phyloP scores from a whole-genome alignment of 805 yeast species.

The Teunomyces stri region DNA sequence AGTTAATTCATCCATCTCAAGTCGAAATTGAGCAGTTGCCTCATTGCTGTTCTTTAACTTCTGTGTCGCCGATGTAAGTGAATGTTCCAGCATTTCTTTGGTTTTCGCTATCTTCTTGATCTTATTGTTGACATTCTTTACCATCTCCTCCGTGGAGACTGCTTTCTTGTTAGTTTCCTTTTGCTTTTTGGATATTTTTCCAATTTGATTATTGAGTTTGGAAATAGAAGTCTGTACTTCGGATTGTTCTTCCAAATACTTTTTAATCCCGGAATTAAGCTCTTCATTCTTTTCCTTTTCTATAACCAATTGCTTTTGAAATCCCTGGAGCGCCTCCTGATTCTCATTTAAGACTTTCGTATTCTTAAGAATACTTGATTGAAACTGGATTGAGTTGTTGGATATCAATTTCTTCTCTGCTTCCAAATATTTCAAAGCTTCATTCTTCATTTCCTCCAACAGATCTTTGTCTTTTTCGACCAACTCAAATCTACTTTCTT shows the following conservation, averaged over 20 bases:
- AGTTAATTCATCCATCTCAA: constrained; percentile 46
- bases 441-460: constrained; percentile 64
- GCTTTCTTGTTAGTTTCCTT: constrained; percentile 44
- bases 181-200: constrained; percentile 23
- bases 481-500: constrained; percentile 72
- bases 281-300: constrained; percentile 45
- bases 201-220: constrained; percentile 21
- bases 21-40: constrained; percentile 43
- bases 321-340: constrained; percentile 32
- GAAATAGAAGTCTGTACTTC: constrained; percentile 23
- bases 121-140: constrained; percentile 61
- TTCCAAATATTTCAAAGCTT: constrained; percentile 63
- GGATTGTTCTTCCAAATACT: constrained; percentile 32
- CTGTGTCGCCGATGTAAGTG: constrained; percentile 43
- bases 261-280: constrained; percentile 26
- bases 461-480: constrained; percentile 72
- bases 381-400: constrained; percentile 55
- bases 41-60: constrained; percentile 46
- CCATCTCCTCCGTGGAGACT: constrained; percentile 73
- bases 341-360: constrained; percentile 39
- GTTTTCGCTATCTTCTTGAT: constrained; percentile 57
- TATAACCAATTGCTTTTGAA: constrained; percentile 39
- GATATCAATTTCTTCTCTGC: constrained; percentile 60
- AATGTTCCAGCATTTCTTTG: constrained; percentile 45
- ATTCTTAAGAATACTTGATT: constrained; percentile 45